phyloP scores from a whole-genome alignment of 2,329 filamentous ascomycete genomes.

The Neoascochyta sp. region DNA sequence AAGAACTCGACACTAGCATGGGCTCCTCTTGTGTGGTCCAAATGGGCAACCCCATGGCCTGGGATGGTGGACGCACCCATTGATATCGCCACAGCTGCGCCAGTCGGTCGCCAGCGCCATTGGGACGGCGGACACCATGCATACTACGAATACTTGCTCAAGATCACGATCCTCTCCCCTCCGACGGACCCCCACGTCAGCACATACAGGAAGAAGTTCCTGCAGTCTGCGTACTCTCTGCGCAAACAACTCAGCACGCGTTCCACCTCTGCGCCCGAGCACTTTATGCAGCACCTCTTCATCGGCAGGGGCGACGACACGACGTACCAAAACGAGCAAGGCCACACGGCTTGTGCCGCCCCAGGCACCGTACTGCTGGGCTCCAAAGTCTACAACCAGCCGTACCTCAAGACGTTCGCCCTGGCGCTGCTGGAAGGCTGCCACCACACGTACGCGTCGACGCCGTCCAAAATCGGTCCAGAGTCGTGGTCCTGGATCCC shows the following conservation, averaged over 20 bases:
- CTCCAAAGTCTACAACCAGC: slow-evolving; percentile 30
- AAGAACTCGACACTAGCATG: slow-evolving; percentile 44
- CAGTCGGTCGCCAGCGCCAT: slow-evolving; percentile 38
- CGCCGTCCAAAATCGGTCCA: slow-evolving; percentile 39
- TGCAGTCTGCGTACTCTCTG: slow-evolving; percentile 35
- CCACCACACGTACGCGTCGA: slow-evolving; percentile 37
- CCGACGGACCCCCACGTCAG: slow-evolving; percentile 33
- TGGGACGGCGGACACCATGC: slow-evolving; percentile 47
- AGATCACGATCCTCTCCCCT: slow-evolving; percentile 39
- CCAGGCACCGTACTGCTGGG: slow-evolving; percentile 41
- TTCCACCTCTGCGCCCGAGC: slow-evolving; percentile 31
- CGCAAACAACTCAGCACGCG: slow-evolving; percentile 36
- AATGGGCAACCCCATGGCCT: slow-evolving; percentile 38
- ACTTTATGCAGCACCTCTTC: slow-evolving; percentile 40
- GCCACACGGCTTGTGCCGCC: slow-evolving; percentile 41
- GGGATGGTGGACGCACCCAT: slow-evolving; percentile 44
- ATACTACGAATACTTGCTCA: slow-evolving; percentile 44
- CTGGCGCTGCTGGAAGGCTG: slow-evolving; percentile 42
- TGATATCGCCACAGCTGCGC: slow-evolving; percentile 43
- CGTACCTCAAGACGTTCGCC: slow-evolving; percentile 35
- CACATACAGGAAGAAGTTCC: slow-evolving; percentile 33
- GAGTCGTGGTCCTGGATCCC: slow-evolving; percentile 41
- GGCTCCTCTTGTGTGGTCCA: slow-evolving; percentile 46
- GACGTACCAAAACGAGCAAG: slow-evolving; percentile 38
- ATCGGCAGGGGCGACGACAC: slow-evolving; percentile 34